Percentiles rank a stretch among this genome's conserved stretches.
These are phyloP conservation scores for Tricholoma terreum DNA, from an alignment of 768 basidiomycete species.

Conservation along the genomic window DNA sequence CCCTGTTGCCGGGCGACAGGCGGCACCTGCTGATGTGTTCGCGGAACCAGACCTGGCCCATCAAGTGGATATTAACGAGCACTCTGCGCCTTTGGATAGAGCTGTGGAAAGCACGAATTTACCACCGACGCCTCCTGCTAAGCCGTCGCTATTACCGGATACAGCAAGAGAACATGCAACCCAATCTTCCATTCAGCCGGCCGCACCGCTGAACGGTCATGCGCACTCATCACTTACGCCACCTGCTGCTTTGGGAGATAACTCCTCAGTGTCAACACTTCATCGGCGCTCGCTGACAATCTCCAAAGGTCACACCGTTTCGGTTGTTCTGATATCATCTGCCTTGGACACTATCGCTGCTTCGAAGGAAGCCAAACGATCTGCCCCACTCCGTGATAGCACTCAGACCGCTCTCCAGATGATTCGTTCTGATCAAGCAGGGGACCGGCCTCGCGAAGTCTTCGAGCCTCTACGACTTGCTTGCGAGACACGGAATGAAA, in stretches of 20 bases:
- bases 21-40: not conserved
- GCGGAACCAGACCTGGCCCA: not conserved
- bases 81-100: not conserved
- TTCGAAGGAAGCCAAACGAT: slow-evolving; percentile 87
- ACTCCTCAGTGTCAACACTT: slow-evolving; percentile 5
- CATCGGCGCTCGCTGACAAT: slow-evolving; percentile 61
- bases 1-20: not conserved
- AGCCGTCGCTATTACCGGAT: slow-evolving; percentile 5
- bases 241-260: slow-evolving; percentile 3
- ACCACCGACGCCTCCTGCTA: slow-evolving; percentile 14
- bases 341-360: slow-evolving; percentile 83
- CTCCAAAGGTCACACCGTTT: slow-evolving; percentile 69
- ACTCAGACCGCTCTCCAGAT: slow-evolving; percentile 81
- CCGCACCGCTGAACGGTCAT: not conserved
- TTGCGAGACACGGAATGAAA: slow-evolving; percentile 92
- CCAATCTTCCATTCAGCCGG: not conserved
- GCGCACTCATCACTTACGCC: not conserved
- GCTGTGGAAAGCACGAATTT: not conserved
- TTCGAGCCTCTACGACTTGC: slow-evolving; percentile 96
- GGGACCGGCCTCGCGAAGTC: slow-evolving; percentile 78
- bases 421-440: slow-evolving; percentile 70
- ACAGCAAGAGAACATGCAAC: not conserved
- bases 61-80: not conserved
- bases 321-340: slow-evolving; percentile 76
- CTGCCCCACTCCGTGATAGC: slow-evolving; percentile 75